Evolutionary conservation across 768 basidiomycete species (phyloP), one percentile per base, ranked within the genome.

Genomic region (Auricularia cornea): DNA sequence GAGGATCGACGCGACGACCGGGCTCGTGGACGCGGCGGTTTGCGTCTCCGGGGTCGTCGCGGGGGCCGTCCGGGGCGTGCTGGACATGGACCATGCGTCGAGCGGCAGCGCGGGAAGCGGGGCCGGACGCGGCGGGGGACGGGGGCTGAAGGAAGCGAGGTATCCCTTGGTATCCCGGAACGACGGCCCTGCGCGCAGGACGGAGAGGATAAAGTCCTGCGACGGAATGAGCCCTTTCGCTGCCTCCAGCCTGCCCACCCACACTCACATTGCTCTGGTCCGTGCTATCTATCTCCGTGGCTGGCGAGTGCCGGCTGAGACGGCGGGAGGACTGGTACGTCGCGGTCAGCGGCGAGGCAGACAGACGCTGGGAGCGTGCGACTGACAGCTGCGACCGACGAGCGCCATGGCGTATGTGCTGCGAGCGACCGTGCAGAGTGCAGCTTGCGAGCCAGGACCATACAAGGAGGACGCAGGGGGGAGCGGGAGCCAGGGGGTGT

Each of bases 181-280:
- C 2, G 96, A 98, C 14, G 97, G 96, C 65, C 91, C 93, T 31
- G 97, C 89, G 61, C 90, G 88, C 60, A 99, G 81, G 69, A 99
- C 90, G 33, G 95, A 97, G 62, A 98, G 77, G 70, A 99, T 94
- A 70, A 99, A 95, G 73, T 98, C 97, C 94, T 98, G 72, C 54
- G 26, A 57, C 23, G 26, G 23, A n/a, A n/a, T n/a, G n/a, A n/a
- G n/a, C n/a, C n/a, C n/a, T n/a, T n/a, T n/a, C n/a, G n/a, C n/a
- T n/a, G n/a, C n/a, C n/a, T n/a, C n/a, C n/a, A n/a, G n/a, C n/a
- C n/a, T n/a, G n/a, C n/a, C n/a, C n/a, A n/a, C n/a, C n/a, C n/a
- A n/a, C n/a, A 52, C 54, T 11, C 26, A 57, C 54, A 29, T 57
- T 57, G 20, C 26, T 57, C 18, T 16, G 12, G 26, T 57, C 54